A percentile compares a stretch with the other conserved stretches of the same genome.
phyloP scores from a whole-genome alignment of 2,329 filamentous ascomycete genomes.

The Ophiostoma perfectum region DNA sequence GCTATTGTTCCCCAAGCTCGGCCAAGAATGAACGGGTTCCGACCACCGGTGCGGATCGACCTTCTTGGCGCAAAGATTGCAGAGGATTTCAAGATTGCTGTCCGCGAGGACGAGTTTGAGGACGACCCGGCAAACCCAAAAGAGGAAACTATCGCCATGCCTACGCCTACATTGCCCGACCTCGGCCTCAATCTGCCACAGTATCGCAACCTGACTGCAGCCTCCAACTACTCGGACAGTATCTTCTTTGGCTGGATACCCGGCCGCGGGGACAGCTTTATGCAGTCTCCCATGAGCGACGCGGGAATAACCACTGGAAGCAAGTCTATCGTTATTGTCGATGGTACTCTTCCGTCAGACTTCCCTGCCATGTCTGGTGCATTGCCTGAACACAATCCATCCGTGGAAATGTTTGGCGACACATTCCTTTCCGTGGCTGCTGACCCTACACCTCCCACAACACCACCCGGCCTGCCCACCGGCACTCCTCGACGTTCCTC shows the following conservation, averaged over 20 bases:
- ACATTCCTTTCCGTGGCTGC: conserved; percentile 44
- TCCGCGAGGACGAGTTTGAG: conserved; percentile 53
- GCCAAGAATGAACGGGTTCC: conserved; percentile 40
- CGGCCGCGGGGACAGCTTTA: conserved; percentile 5
- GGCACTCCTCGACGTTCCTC: conserved; percentile 43
- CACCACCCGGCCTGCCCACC: conserved; percentile 44
- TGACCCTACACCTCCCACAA: conserved; percentile 57
- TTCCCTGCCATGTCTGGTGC: conserved; percentile 48
- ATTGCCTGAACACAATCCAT: conserved; percentile 37
- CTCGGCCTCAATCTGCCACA: conserved; percentile 31
- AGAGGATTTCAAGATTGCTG: conserved; percentile 71
- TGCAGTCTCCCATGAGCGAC: conserved; percentile 45
- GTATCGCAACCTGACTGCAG: conserved; percentile 28
- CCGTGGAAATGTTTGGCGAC: conserved; percentile 44
- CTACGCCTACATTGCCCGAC: neutral
- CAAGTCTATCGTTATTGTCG: conserved; percentile 84
- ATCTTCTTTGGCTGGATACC: conserved; percentile 26
- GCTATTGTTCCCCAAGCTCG: conserved; percentile 54
- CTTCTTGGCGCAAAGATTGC: conserved; percentile 71
- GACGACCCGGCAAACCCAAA: conserved; percentile 32
- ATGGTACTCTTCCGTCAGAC: conserved; percentile 55
- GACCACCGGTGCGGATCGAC: conserved; percentile 66
- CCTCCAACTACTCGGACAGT: conserved; percentile 42
- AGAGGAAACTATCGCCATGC: neutral
- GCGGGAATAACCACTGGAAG: conserved; percentile 69